Evolutionary conservation across 108 stramenopile species (phyloP).

Genomic region (Skeletonema costatum): DNA sequence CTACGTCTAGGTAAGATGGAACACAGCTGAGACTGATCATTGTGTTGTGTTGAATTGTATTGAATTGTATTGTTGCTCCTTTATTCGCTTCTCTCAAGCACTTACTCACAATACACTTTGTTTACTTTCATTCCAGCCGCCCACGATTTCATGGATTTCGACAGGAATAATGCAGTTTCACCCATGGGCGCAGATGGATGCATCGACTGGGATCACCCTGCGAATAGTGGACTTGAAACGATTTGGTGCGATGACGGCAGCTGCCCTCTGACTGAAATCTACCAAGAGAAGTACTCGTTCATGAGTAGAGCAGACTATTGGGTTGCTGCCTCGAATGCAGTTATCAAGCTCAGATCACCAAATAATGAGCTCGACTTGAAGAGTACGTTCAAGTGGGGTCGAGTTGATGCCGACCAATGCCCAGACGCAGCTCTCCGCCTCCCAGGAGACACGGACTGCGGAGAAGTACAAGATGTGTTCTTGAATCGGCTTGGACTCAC

Average conservation of each 20-base stretch:
- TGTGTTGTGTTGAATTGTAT: no score
- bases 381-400: no score
- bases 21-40: no score
- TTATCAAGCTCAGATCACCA: constrained; percentile 17
- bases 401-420: not conserved
- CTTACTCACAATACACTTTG: no score
- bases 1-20: constrained; percentile 15
- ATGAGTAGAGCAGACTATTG: constrained; percentile 34
- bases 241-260: constrained; percentile 24
- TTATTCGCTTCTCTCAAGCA: no score
- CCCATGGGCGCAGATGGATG: not conserved
- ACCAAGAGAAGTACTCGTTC: constrained; percentile 6
- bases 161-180: not conserved
- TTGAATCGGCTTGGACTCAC: constrained; percentile 11
- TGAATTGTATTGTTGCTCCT: no score
- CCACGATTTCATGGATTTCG: constrained; percentile 41
- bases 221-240: constrained; percentile 15
- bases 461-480: constrained; percentile 7
- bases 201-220: constrained; percentile 7
- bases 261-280: constrained; percentile 14
- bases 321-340: constrained; percentile 26
- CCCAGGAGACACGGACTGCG: constrained; percentile 17
- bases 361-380: no score
- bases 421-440: constrained; percentile 10
- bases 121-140: constrained; percentile 1